These are phyloP conservation scores for Jacaranda copaia DNA, from an alignment of 257 asterid genomes.

Conservation along the genomic window DNA sequence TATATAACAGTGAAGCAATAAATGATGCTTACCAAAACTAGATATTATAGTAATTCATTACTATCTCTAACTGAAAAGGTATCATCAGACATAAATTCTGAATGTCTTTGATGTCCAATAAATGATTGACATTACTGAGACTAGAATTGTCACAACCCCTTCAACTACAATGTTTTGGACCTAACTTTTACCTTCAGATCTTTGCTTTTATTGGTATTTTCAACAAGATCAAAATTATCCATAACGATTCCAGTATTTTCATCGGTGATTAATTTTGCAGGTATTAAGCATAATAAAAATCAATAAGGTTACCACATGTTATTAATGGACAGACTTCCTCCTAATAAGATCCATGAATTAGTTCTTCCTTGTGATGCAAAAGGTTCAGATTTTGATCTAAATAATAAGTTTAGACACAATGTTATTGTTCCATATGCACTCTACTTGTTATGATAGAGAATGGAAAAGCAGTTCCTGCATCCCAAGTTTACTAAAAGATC, in stretches of 20 bases:
- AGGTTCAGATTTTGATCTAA: not conserved
- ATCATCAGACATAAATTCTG: no score
- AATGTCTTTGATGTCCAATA: no score
- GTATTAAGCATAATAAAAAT: constrained; percentile 5
- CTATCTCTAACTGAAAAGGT: not conserved
- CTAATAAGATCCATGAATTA: not conserved
- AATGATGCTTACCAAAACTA: not conserved
- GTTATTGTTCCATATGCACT: not conserved
- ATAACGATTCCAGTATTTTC: no score
- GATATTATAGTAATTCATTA: not conserved
- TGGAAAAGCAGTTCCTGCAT: not conserved
- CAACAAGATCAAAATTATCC: no score
- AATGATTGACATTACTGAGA: no score
- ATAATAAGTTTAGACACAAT: not conserved
- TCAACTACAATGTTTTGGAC: no score
- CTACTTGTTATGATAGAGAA: not conserved
- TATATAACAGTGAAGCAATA: not conserved
- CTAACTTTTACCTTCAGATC: no score
- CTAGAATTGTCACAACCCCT: no score
- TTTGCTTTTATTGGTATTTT: no score
- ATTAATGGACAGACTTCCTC: not conserved
- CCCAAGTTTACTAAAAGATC: not conserved
- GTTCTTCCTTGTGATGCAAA: constrained; percentile 11
- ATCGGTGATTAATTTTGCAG: not conserved
- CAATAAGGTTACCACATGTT: not conserved